Conservation (phyloP, 2,329 filamentous ascomycete species). For the Pseudogymnoascus sp. region DNA sequence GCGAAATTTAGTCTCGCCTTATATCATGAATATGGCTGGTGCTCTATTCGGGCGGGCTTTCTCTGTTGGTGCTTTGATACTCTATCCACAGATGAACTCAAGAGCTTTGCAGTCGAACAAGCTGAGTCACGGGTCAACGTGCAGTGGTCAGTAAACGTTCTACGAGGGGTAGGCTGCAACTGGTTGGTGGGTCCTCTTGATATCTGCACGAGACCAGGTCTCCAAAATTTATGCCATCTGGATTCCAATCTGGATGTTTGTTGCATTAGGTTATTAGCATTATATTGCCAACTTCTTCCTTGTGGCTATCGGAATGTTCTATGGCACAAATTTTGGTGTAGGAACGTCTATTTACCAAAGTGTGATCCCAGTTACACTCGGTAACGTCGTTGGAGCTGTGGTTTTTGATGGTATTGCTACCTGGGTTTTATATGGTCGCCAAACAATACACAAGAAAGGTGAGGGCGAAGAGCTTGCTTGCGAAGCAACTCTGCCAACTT, state of each 20-base stretch:
- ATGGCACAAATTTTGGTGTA: constrained; percentile 32
- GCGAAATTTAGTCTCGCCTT: constrained; percentile 1
- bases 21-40: constrained; percentile 5
- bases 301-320: constrained; percentile 25
- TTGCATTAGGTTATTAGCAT: constrained; percentile 22
- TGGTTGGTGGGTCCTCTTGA: constrained; percentile 21
- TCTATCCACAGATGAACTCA: neutral
- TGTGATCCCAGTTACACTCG: neutral
- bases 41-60: constrained; percentile 8
- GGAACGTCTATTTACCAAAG: constrained; percentile 30
- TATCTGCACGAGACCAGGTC: constrained; percentile 17
- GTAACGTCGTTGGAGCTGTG: neutral
- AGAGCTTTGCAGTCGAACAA: neutral
- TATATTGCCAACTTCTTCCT: constrained; percentile 23
- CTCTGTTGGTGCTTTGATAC: neutral
- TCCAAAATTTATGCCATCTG: constrained; percentile 24
- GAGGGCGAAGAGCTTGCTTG: too few species aligned
- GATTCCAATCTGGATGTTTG: constrained; percentile 22
- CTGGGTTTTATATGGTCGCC: constrained; percentile 6
- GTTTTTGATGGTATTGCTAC: neutral
- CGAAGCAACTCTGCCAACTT: too few species aligned
- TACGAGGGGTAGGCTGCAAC: constrained; percentile 25
- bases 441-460: neutral
- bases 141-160: constrained; percentile 18
- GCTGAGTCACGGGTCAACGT: constrained; percentile 13